Conservation (phyloP, 2,329 filamentous ascomycete species). For the Colletotrichum nymphaeae region DNA sequence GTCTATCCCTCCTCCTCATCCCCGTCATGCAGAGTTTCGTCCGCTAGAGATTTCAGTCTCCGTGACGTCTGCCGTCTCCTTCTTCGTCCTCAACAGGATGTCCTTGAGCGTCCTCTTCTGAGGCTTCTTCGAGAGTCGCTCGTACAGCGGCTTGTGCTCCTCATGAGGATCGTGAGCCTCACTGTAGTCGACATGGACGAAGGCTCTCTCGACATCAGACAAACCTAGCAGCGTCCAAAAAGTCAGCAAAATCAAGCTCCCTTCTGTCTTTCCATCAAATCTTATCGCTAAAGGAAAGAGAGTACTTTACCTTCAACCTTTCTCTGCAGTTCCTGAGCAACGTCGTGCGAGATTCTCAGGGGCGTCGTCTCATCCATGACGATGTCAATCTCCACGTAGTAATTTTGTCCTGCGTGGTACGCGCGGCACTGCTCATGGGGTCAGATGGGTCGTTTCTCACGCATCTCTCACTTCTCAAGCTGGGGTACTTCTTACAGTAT, state of each 20-base stretch:
- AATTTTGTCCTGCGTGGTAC: constrained; percentile 70
- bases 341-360: constrained; percentile 68
- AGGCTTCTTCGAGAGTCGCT: constrained; percentile 42
- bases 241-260: too few species aligned
- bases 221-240: constrained; percentile 38
- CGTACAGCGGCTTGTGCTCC: constrained; percentile 56
- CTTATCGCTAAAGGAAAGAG: neutral
- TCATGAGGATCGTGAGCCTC: constrained; percentile 49
- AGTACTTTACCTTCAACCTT: constrained; percentile 63
- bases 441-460: constrained; percentile 20
- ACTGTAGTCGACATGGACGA: constrained; percentile 57
- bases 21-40: constrained; percentile 1
- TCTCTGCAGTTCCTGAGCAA: constrained; percentile 68
- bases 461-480: neutral
- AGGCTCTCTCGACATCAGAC: constrained; percentile 54
- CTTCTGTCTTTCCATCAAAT: too few species aligned
- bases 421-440: constrained; percentile 57
- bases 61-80: constrained; percentile 20
- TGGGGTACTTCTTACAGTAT: constrained; percentile 54
- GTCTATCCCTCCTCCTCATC: neutral
- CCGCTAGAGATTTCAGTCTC: constrained; percentile 22
- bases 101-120: constrained; percentile 46
- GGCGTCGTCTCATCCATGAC: constrained; percentile 67
- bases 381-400: constrained; percentile 72
- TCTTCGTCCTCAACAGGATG: constrained; percentile 40